Base-by-base conservation (phyloP, 495 filamentous ascomycete genomes). In the Cladorrhinum samala region DNA sequence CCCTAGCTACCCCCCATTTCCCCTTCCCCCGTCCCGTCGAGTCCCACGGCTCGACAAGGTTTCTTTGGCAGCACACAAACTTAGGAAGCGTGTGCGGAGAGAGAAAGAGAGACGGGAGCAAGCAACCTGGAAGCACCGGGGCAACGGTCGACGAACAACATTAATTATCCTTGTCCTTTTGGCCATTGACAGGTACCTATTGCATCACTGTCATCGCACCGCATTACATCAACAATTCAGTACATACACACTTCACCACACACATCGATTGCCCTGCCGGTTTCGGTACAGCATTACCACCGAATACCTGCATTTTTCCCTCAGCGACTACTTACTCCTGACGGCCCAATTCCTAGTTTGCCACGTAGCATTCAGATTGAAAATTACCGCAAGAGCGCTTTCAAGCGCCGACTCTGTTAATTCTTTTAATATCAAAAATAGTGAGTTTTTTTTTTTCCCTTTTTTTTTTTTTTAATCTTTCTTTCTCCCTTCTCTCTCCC, bases 71-170 rank as follows among this genome's bases (percentile, higher is more conserved):
- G 30, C 18, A 23, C 48, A 46, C 44, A 7, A 20, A n/a, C n/a
- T n/a, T n/a, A n/a, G n/a, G n/a, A n/a, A n/a, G n/a, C n/a, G n/a
- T n/a, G n/a, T n/a, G 11, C 11, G 11, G 27, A 11, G 27, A 6
- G 27, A 11, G 11, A 6, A 33, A 11, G 11, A 33, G 27, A 33
- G 11, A 33, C 11, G 6, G 27, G 44, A 39, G 52, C 52, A 39
- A 37, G 39, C 47, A 20, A 37, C 49, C 44, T 50, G 37, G 49
- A 52, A n/a, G n/a, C 27, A 58, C 46, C 53, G 50, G 53, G 50
- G 33, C 60, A 60, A 60, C 57, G 54, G 60, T 58, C 52, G 54
- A 57, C 54, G 57, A 47, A 53, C 54, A 41, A 49, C 47, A 52
- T 46, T 39, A 61, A 52, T 46, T 39, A 61, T 53, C 58, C 54